Evolutionary conservation across 352 stramenopile species (phyloP), one percentile per base, ranked within the genome.

Genomic region (Pythium phragmiticola): DNA sequence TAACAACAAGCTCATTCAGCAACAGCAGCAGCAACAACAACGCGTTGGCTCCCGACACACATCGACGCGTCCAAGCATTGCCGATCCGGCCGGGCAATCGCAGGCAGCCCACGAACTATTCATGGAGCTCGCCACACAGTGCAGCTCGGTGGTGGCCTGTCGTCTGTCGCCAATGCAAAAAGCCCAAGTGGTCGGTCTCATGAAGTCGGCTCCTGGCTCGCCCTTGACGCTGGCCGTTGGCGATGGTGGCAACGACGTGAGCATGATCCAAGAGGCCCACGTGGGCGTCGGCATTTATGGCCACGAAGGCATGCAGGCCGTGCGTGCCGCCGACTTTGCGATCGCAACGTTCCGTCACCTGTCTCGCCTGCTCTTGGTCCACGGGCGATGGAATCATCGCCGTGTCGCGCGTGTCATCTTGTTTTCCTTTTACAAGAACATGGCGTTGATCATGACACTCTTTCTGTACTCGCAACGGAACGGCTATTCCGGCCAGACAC

Each of bases 241-340:
- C 19, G 97, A 99, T 74, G 98, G 97, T 46, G 97, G 97, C 1
- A 99, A 99, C 68, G 98, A 99, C 69, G 97, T 99, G 23, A 96
- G 95, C 57, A 99, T 99, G 98, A 99, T 99, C 60, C 96, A 99
- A 81, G 96, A 98, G 75, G 97, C 97, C 36, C 94, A 99, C 54
- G 93, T 99, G 46, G 98, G 98, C 30, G 94, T 99, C 53, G 97
- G 98, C 3, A 99, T 99, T 60, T 98, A 96, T 47, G 97, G 98
- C 7, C 89, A 99, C 57, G 98, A 99, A 86, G 97, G 84, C 16
- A 95, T 96, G 85, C 88, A 96, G 64, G 87, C 88, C 3, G 87
- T 96, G 2, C 82, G 84, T 3, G 84, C 82, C 0, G 86, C 84
- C 12, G 88, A 96, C 59, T 95, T 95, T 63, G 88, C 88, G 12